Percentiles rank a stretch among this genome's conserved stretches.
Evolutionary conservation across 768 basidiomycete genomes (phyloP).

Genomic region (Trametes cinnabarina): DNA sequence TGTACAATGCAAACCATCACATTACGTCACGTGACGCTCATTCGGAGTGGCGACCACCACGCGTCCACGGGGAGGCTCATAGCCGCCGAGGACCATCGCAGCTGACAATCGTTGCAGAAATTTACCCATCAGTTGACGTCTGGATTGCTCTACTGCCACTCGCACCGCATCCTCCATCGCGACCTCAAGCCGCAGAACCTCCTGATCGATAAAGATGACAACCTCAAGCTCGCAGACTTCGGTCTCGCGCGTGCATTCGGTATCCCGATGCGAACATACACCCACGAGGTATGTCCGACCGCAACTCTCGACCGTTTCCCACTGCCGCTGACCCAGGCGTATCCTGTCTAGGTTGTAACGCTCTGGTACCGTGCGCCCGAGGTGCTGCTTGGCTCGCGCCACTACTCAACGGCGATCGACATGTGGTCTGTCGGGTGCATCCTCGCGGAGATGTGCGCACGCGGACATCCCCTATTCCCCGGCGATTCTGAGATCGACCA

Average conservation of each 20-base stretch:
- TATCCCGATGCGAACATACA: slow-evolving; percentile 98
- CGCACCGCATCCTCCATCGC: slow-evolving; percentile 93
- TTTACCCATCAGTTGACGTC: slow-evolving; percentile 92
- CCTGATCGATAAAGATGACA: slow-evolving; percentile 84
- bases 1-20: slow-evolving; percentile 5
- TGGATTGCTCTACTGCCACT: slow-evolving; percentile 91
- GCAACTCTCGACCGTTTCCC: neutral
- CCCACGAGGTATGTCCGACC: slow-evolving; percentile 74
- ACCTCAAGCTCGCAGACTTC: slow-evolving; percentile 95
- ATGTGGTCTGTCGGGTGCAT: slow-evolving; percentile 99
- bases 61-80: neutral
- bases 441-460: slow-evolving; percentile 98
- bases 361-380: slow-evolving; percentile 99
- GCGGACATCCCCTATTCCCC: slow-evolving; percentile 86
- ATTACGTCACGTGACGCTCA: slow-evolving; percentile 25
- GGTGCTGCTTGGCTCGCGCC: slow-evolving; percentile 90
- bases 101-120: slow-evolving; percentile 55
- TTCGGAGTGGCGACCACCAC: neutral
- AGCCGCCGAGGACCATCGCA: neutral
- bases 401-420: slow-evolving; percentile 97
- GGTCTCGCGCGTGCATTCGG: slow-evolving; percentile 96
- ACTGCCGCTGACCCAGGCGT: neutral
- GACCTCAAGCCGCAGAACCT: slow-evolving; percentile 97
- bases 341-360: slow-evolving; percentile 80
- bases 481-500: slow-evolving; percentile 99